phyloP scores from a whole-genome alignment of 345 rosid species.

The Eucalyptus virginea region DNA sequence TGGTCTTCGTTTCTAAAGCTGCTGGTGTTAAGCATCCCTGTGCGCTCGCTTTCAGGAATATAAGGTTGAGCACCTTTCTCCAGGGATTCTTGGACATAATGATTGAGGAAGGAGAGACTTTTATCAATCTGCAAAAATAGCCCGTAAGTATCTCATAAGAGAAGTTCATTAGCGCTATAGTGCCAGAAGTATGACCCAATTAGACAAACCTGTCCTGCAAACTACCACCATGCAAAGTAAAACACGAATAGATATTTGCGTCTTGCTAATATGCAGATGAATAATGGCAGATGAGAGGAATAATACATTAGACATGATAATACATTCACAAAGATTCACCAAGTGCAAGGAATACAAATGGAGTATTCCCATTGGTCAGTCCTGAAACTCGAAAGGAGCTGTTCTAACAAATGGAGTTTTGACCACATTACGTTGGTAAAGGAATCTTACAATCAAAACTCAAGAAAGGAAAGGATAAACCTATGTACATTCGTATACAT shows the following conservation, averaged over 20 bases:
- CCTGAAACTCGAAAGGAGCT: not conserved
- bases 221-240: too few species aligned
- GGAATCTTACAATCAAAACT: not conserved
- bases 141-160: not conserved
- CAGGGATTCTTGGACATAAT: slow-evolving; percentile 55
- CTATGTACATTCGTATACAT: not conserved
- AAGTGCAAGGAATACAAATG: not conserved
- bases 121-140: slow-evolving; percentile 65
- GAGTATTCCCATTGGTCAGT: not conserved
- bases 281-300: not conserved
- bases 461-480: not conserved
- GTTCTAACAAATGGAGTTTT: not conserved
- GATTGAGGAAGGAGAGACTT: slow-evolving; percentile 65
- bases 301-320: not conserved
- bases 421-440: not conserved
- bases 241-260: not conserved
- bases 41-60: slow-evolving; percentile 69
- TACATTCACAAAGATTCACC: not conserved
- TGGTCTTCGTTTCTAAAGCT: slow-evolving; percentile 50
- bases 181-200: not conserved
- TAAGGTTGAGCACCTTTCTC: slow-evolving; percentile 82
- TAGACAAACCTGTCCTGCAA: not conserved
- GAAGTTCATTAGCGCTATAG: not conserved
- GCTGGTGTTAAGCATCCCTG: slow-evolving; percentile 31
- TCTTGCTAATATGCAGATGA: not conserved